Evolutionary conservation across 495 filamentous ascomycete species (phyloP).

Genomic region (Chlorociboria aeruginascens): DNA sequence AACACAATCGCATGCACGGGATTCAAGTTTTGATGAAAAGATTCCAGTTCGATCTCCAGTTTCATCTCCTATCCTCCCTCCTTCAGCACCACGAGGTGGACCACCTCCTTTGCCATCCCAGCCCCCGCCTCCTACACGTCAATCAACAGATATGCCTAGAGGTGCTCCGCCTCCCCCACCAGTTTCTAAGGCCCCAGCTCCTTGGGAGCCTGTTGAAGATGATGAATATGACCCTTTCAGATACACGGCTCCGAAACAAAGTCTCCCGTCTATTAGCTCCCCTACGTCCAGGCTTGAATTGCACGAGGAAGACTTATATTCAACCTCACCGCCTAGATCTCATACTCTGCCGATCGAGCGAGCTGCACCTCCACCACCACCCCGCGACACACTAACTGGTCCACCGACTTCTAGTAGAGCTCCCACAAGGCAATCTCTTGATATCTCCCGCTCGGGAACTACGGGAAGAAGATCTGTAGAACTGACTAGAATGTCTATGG

Average conservation of each 20-base stretch:
- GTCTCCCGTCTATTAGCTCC: constrained; percentile 7
- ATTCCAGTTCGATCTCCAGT: constrained; percentile 35
- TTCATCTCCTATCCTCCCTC: constrained; percentile 29
- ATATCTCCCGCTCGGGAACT: constrained; percentile 38
- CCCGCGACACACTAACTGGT: constrained; percentile 20
- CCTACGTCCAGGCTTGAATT: constrained; percentile 20
- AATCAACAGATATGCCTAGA: constrained; percentile 59
- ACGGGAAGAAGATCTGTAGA: constrained; percentile 64
- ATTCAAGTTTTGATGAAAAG: constrained; percentile 53
- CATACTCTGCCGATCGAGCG: constrained; percentile 22
- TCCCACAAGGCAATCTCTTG: constrained; percentile 53
- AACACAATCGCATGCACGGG: constrained; percentile 49
- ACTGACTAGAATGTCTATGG: constrained; percentile 32
- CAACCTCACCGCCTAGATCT: constrained; percentile 36
- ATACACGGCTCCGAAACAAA: constrained; percentile 37
- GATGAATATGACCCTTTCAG: constrained; percentile 69
- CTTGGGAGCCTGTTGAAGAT: constrained; percentile 41
- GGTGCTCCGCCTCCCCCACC: constrained; percentile 58
- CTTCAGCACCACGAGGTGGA: constrained; percentile 35
- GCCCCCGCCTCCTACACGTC: constrained; percentile 22
- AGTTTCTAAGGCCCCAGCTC: constrained; percentile 23
- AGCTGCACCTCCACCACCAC: constrained; percentile 30
- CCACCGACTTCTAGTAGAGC: constrained; percentile 33
- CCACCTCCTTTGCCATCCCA: constrained; percentile 30
- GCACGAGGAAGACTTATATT: constrained; percentile 39